phyloP scores from a whole-genome alignment of 2,329 filamentous ascomycete species.

The Microsporum ferrugineum region DNA sequence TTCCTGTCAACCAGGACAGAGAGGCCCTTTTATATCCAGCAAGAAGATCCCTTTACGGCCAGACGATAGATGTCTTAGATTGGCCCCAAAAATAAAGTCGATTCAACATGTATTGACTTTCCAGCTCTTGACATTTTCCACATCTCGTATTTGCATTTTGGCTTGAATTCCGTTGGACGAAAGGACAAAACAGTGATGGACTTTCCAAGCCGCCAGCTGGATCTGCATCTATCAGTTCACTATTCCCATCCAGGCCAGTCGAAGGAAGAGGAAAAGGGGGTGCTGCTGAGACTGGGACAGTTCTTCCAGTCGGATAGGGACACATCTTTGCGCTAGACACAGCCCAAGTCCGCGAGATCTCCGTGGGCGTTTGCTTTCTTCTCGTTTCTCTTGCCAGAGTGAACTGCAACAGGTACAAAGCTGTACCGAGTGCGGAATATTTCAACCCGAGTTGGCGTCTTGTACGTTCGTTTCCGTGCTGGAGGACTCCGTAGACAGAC shows the following conservation, averaged over 20 bases:
- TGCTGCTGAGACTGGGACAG: not conserved
- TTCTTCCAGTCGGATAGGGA: not conserved
- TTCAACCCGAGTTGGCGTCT: not conserved
- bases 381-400: not conserved
- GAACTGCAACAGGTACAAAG: not conserved
- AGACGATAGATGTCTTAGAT: not conserved
- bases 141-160: not conserved
- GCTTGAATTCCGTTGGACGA: too few species aligned
- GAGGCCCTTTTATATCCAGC: not conserved
- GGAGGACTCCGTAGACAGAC: too few species aligned
- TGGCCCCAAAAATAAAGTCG: not conserved
- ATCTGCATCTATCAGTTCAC: not conserved
- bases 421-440: not conserved
- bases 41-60: not conserved
- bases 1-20: not conserved
- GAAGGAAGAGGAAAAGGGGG: not conserved
- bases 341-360: not conserved
- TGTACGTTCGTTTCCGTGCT: too few species aligned
- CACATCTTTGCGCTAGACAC: not conserved
- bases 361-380: not conserved
- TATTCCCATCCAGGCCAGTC: not conserved
- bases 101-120: not conserved
- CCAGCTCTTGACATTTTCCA: not conserved
- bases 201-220: not conserved
- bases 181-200: too few species aligned